Percentiles rank a stretch among this genome's conserved stretches.
Evolutionary conservation across 257 asterid genomes (phyloP).

Genomic region (Knoxia roxburghii): DNA sequence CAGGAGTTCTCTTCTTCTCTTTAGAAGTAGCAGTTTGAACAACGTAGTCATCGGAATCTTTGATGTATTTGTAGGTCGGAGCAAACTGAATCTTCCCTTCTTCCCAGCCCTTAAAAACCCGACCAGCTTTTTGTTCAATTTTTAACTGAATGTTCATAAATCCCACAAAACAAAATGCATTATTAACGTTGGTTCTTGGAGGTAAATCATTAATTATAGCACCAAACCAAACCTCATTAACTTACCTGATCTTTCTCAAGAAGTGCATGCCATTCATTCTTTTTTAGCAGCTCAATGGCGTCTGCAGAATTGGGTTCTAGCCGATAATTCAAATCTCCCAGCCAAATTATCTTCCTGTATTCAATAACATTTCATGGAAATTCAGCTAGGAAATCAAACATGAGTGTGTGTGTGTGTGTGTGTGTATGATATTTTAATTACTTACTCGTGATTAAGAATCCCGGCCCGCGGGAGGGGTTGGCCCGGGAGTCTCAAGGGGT

Average conservation of each 20-base stretch:
- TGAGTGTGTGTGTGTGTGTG: no score
- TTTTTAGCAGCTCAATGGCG: slow-evolving; percentile 42
- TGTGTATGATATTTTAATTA: no score
- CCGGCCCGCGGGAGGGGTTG: slow-evolving; percentile 28
- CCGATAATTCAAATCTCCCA: slow-evolving; percentile 88
- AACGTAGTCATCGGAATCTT: slow-evolving; percentile 57
- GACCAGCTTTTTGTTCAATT: slow-evolving; percentile 64
- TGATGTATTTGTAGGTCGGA: slow-evolving; percentile 74
- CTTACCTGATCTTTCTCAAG: slow-evolving; percentile 74
- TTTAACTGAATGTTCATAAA: slow-evolving; percentile 63
- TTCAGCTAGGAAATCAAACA: neutral
- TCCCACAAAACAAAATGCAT: neutral
- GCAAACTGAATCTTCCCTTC: slow-evolving; percentile 79
- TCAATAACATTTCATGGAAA: neutral
- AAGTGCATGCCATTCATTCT: slow-evolving; percentile 64
- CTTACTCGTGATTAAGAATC: slow-evolving; percentile 74
- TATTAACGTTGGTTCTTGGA: no score
- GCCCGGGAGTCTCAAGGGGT: slow-evolving; percentile 18
- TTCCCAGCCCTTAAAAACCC: slow-evolving; percentile 75
- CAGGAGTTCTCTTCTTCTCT: slow-evolving; percentile 67
- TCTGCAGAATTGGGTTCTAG: slow-evolving; percentile 42
- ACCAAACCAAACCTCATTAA: no score
- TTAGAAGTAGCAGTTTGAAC: slow-evolving; percentile 46
- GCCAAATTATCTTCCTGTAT: slow-evolving; percentile 77
- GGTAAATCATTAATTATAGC: no score